phyloP scores from a whole-genome alignment of 2,329 filamentous ascomycete species.

The Pyrenophora seminiperda region DNA sequence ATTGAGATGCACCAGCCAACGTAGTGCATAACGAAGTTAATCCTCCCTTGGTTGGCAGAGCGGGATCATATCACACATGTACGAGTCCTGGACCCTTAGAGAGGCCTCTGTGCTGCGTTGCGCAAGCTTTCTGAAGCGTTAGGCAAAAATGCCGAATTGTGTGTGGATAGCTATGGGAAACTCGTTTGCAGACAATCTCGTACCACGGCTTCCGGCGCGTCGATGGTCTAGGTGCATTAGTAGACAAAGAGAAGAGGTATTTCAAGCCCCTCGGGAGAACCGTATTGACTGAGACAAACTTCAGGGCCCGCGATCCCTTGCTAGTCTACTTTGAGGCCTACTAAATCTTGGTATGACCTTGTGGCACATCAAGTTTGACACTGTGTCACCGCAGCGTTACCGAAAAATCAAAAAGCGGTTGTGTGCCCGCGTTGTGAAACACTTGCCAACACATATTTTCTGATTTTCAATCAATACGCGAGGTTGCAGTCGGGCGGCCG shows the following conservation, averaged over 20 bases:
- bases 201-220: conserved; percentile 12
- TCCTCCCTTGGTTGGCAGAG: conserved; percentile 17
- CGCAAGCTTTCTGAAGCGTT: conserved; percentile 18
- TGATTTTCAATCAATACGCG: conserved; percentile 3
- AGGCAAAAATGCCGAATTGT: conserved; percentile 23
- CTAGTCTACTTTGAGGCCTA: neutral
- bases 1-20: conserved; percentile 19
- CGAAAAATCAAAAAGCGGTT: conserved; percentile 21
- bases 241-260: neutral
- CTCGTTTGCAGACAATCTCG: conserved; percentile 13
- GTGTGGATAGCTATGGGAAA: conserved; percentile 18
- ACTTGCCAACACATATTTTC: conserved; percentile 28
- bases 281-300: neutral
- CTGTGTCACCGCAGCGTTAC: conserved; percentile 27
- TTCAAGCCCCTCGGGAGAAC: no score
- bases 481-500: conserved; percentile 1
- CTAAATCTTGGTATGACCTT: conserved; percentile 14
- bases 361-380: conserved; percentile 22
- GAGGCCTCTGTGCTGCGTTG: conserved; percentile 26
- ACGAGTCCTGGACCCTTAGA: conserved; percentile 14
- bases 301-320: neutral
- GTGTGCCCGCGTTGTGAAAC: conserved; percentile 26
- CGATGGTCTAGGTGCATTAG: neutral
- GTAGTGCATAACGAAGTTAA: conserved; percentile 17
- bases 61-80: conserved; percentile 17